Base-by-base conservation (phyloP, 257 asterid species). In the Mitragyna speciosa region DNA sequence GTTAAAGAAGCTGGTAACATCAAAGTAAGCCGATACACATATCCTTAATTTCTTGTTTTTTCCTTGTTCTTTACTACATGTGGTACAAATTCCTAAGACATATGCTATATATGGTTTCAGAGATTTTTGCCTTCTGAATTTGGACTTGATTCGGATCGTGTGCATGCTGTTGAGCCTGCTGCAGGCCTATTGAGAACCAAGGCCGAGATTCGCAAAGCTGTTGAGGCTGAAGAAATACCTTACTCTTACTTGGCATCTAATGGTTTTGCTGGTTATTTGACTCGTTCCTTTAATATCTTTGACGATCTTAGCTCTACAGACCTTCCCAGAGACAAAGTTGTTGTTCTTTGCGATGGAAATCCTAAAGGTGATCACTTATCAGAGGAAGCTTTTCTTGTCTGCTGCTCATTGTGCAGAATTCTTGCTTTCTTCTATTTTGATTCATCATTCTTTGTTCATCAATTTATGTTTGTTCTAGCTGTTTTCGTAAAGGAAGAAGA, bases 51-150 rank as follows among this genome's bases (percentile, higher is more conserved):
- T 36, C 39, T 36, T 1, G 39, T 36, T 36, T 36, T 36, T 52
- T 47, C 39, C 4, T 36, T 36, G 39, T 36, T 36, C 39, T 36
- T 36, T 36, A 36, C 2, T 36, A 36, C 39, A 36, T 36, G 4
- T 36, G 39, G 3, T 36, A 36, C 39, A 36, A 36, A 36, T 36
- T 36, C 39, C 39, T 36, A 4, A 36, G 4, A 36, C 4, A 36
- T 36, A 36, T 1, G 39, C 39, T 36, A 36, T 4, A 2, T 14
- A 72, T 72, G 76, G 14, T 79, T 80, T 31, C 77, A 84, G 87
- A 80, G 84, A 58, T 84, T 84, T 71, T 3, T 84, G 22, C 84
- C 87, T 7, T 80, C 87, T 0, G 87, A 80, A 58, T 84, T 77
- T 39, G 87, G 78, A 31, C 2, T 19, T 0, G 84, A 84, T 31